phyloP scores from a whole-genome alignment of 2,329 filamentous ascomycete species.

The Ciborinia camelliae region DNA sequence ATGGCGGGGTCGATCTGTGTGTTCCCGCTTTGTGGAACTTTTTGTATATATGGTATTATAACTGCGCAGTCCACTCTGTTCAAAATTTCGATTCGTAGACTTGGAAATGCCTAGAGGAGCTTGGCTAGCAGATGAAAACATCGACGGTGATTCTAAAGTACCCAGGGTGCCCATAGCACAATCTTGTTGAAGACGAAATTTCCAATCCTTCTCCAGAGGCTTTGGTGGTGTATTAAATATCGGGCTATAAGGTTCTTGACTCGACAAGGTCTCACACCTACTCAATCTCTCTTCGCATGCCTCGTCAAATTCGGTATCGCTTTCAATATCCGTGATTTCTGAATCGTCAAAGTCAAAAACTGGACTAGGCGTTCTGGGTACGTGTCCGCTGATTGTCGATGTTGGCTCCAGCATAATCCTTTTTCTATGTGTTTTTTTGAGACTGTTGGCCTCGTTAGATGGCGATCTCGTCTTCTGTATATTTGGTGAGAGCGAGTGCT shows the following conservation, averaged over 20 bases:
- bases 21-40: neutral
- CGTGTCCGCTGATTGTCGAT: neutral
- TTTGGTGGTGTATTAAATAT: neutral
- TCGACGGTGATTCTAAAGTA: neutral
- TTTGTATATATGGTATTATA: neutral
- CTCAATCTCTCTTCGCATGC: slow-evolving; percentile 4
- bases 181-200: slow-evolving; percentile 5
- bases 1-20: neutral
- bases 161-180: neutral
- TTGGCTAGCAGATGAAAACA: neutral
- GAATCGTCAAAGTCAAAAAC: slow-evolving; percentile 15
- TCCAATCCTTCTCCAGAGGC: slow-evolving; percentile 10
- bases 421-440: neutral
- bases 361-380: slow-evolving; percentile 15
- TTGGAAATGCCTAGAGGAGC: neutral
- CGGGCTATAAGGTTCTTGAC: slow-evolving; percentile 4
- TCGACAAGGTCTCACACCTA: slow-evolving; percentile 8
- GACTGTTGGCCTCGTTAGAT: neutral
- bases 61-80: neutral
- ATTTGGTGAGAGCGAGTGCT: neutral
- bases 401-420: neutral
- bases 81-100: neutral
- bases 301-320: neutral
- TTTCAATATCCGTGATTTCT: slow-evolving; percentile 6
- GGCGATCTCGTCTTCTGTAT: neutral